Base-by-base conservation (phyloP, 768 basidiomycete species). In the Pleurotus tuoliensis region DNA sequence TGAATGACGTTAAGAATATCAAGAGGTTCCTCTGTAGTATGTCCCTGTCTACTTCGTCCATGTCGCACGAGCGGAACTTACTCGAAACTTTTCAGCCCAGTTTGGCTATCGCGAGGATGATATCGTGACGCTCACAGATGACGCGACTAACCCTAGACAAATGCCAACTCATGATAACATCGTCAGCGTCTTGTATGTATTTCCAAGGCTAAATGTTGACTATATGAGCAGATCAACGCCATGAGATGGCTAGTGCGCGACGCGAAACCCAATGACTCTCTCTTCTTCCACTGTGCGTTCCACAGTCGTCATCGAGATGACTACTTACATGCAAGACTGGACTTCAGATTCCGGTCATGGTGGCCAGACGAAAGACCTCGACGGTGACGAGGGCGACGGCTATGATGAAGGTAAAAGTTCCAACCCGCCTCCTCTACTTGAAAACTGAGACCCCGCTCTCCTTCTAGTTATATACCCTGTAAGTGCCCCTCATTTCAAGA, bases 221-320 rank as follows among this genome's bases (percentile, higher is more conserved):
- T 27, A 27, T 27, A 9, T 45, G 11, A 43, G 11, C 59, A 89
- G 84, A 64, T 92, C 16, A 71, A 78, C 45, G 94, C 89, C 4
- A 95, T 96, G 92, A 78, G 84, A 58, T 98, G 94, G 95, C 84
- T 99, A n/a, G 91, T 94, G 15, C 72, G 70, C 13, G 87, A 79
- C 59, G 94, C 95, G 11, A 73, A 74, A 15, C 84, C 91, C 1
- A 87, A 94, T 60, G 93, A 96, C 63, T 86, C 94, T 3, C 74
- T 95, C 30, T 94, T 94, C 76, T 90, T 95, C 79, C 94, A 94
- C 61, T 95, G 90, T 89, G 57, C 56, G 82, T 69, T 16, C 41
- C 13, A 15, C 11, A 44, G 12, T n/a, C 30, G 30, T 11, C 7
- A 30, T 30, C 9, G 30, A 30, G 30, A 30, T 8, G 30, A 30